Conservation (phyloP, 768 basidiomycete species). For the Tephrocybe sp. region DNA sequence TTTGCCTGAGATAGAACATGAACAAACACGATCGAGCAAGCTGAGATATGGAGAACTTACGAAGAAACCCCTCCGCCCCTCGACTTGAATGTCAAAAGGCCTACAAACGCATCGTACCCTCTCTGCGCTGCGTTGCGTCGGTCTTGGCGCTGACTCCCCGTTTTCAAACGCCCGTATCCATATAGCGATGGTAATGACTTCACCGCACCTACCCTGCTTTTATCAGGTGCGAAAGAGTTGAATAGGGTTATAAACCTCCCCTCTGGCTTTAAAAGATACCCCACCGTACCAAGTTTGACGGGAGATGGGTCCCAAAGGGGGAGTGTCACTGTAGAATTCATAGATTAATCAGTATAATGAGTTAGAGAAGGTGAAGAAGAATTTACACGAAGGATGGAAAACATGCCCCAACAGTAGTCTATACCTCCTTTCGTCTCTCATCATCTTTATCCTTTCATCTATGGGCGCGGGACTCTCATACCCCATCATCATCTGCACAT, state of each 20-base stretch:
- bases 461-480: slow-evolving; percentile 39
- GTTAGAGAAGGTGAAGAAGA: neutral
- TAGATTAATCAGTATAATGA: neutral
- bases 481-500: slow-evolving; percentile 21
- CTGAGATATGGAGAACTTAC: slow-evolving; percentile 29
- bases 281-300: slow-evolving; percentile 70
- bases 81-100: slow-evolving; percentile 46
- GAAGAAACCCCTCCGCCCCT: slow-evolving; percentile 36
- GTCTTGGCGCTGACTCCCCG: slow-evolving; percentile 51
- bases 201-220: slow-evolving; percentile 41
- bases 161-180: slow-evolving; percentile 61
- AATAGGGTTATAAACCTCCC: slow-evolving; percentile 74
- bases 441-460: slow-evolving; percentile 38
- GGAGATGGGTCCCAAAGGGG: slow-evolving; percentile 72
- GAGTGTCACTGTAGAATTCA: slow-evolving; percentile 45
- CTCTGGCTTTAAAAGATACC: slow-evolving; percentile 66
- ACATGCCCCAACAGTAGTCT: slow-evolving; percentile 64
- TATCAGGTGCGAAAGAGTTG: slow-evolving; percentile 60
- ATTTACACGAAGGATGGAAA: slow-evolving; percentile 68
- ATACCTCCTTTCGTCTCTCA: slow-evolving; percentile 66
- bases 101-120: slow-evolving; percentile 54
- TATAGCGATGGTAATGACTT: slow-evolving; percentile 56
- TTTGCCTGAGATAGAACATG: slow-evolving; percentile 41
- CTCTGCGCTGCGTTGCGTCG: slow-evolving; percentile 60
- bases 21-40: neutral